Conservation (phyloP, 805 yeast species). For the Suhomyces vadensis region DNA sequence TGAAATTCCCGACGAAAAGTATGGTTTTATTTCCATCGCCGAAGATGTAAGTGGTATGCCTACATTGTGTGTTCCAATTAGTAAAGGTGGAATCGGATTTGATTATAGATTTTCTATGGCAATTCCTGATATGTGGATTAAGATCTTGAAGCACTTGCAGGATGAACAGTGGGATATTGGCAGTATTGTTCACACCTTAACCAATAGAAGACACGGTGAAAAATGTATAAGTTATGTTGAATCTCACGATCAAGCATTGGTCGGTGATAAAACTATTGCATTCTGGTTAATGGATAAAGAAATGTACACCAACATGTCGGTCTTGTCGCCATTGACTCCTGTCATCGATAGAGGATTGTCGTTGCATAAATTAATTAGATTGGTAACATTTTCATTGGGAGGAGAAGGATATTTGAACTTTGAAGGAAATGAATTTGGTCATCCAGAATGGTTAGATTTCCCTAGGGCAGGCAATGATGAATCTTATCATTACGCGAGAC, state of each 20-base stretch:
- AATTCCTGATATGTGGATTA: constrained; percentile 99
- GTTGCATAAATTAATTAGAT: constrained; percentile 86
- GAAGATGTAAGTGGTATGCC: constrained; percentile 99
- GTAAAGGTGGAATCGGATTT: constrained; percentile 86
- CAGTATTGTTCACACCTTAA: constrained; percentile 72
- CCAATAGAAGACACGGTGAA: constrained; percentile 87
- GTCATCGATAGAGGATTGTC: constrained; percentile 87
- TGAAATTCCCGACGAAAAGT: constrained; percentile 34
- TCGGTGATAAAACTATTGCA: constrained; percentile 94
- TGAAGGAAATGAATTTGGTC: constrained; percentile 98
- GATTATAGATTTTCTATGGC: constrained; percentile 96
- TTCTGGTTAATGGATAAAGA: constrained; percentile 99
- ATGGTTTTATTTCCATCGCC: constrained; percentile 73
- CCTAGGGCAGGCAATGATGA: constrained; percentile 88
- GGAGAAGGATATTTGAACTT: constrained; percentile 96
- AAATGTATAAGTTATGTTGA: constrained; percentile 90
- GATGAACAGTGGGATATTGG: constrained; percentile 95
- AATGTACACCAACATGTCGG: constrained; percentile 95
- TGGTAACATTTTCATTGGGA: constrained; percentile 86
- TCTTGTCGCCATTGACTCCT: constrained; percentile 68
- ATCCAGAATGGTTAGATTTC: constrained; percentile 98
- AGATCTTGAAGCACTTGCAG: constrained; percentile 72
- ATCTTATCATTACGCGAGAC: constrained; percentile 89
- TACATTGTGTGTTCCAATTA: constrained; percentile 76
- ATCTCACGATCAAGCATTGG: constrained; percentile 96